Percentiles rank a stretch among this genome's conserved stretches.
phyloP scores from a whole-genome alignment of 1,139 yeast genomes.

The Scheffersomyces insectosa region DNA sequence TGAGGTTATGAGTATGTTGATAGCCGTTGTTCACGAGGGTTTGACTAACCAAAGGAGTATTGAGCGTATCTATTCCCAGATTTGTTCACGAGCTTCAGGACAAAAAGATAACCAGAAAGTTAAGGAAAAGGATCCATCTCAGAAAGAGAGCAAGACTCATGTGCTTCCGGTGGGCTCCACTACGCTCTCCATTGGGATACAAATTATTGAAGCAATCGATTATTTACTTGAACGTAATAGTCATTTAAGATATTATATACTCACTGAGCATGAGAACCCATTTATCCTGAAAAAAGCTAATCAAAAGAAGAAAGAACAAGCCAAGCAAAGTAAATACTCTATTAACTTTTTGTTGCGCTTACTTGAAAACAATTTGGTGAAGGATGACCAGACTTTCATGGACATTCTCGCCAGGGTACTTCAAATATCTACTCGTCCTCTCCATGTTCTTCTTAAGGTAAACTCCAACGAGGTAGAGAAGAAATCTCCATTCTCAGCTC shows the following conservation, averaged over 20 bases:
- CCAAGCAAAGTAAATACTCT: constrained; percentile 61
- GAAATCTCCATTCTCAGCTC: constrained; percentile 50
- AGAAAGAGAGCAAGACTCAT: constrained; percentile 13
- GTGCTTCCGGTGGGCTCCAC: constrained; percentile 62
- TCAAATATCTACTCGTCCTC: constrained; percentile 75
- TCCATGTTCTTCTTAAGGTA: constrained; percentile 49
- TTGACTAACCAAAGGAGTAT: constrained; percentile 59
- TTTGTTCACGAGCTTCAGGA: constrained; percentile 40
- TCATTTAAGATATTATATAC: constrained; percentile 71
- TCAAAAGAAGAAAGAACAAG: constrained; percentile 38
- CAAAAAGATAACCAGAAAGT: constrained; percentile 3
- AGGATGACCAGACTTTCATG: constrained; percentile 73
- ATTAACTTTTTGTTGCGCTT: constrained; percentile 66
- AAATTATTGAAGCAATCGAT: constrained; percentile 74
- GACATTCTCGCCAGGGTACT: constrained; percentile 75
- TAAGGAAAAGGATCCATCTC: neutral
- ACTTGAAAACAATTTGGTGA: constrained; percentile 62
- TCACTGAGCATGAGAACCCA: constrained; percentile 77
- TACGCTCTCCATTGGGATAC: constrained; percentile 71
- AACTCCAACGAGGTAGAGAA: constrained; percentile 13
- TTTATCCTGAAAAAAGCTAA: constrained; percentile 47
- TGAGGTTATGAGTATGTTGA: constrained; percentile 70
- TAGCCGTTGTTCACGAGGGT: constrained; percentile 77
- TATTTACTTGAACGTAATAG: constrained; percentile 68
- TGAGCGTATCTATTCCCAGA: constrained; percentile 64